Conservation (phyloP, 2,329 filamentous ascomycete species). For the Delphinella strobiligena region DNA sequence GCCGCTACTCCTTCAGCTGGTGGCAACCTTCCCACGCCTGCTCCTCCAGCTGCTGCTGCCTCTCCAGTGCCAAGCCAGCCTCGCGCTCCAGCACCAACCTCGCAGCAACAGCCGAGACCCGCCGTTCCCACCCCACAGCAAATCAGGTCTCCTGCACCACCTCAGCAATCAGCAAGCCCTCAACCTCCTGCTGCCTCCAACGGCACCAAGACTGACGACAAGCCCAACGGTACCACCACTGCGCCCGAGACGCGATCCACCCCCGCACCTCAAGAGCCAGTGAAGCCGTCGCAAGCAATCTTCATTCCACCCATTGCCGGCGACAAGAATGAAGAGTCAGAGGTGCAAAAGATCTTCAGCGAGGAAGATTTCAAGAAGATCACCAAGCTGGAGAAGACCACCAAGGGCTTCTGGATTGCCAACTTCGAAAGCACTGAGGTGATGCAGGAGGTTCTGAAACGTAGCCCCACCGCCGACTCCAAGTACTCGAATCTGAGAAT, state of each 20-base stretch:
- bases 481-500: constrained; percentile 49
- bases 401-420: constrained; percentile 70
- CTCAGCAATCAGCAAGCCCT: constrained; percentile 9
- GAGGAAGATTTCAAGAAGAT: constrained; percentile 79
- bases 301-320: constrained; percentile 55
- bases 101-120: constrained; percentile 7
- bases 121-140: constrained; percentile 6
- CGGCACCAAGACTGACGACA: constrained; percentile 12
- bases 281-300: constrained; percentile 63
- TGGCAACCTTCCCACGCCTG: constrained; percentile 24
- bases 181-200: constrained; percentile 8
- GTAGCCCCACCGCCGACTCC: constrained; percentile 49
- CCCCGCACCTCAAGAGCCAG: constrained; percentile 24
- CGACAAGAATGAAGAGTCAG: constrained; percentile 61
- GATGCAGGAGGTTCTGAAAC: constrained; percentile 65
- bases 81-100: constrained; percentile 16
- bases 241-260: constrained; percentile 21
- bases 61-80: constrained; percentile 25
- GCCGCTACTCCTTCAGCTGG: constrained; percentile 26
- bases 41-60: constrained; percentile 11
- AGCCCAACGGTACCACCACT: constrained; percentile 34
- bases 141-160: constrained; percentile 9
- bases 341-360: constrained; percentile 62
- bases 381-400: constrained; percentile 54
- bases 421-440: constrained; percentile 73